Evolutionary conservation across 805 yeast genomes (phyloP).

Genomic region (Wickerhamiella azymoides): DNA sequence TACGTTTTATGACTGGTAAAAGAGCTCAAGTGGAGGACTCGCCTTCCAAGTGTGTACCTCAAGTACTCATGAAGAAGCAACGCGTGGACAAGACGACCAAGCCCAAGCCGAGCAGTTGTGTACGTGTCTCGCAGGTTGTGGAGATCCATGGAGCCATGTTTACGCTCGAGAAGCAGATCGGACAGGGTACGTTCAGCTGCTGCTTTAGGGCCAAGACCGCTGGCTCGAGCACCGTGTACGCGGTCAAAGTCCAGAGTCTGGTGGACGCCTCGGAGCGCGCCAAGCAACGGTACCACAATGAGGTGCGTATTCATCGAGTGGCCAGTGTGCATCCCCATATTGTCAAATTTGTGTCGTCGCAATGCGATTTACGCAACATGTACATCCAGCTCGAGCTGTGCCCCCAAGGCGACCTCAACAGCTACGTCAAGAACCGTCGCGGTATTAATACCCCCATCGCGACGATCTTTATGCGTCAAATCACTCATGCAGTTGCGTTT

Average conservation of each 20-base stretch:
- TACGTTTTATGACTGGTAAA: no score
- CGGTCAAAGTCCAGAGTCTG: conserved; percentile 1
- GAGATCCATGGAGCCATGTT: background rate
- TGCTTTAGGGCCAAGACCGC: background rate
- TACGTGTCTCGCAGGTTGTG: background rate
- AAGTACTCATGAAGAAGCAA: background rate
- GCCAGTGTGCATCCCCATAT: background rate
- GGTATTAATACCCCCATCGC: background rate
- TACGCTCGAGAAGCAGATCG: background rate
- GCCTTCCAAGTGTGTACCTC: background rate
- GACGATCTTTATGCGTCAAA: conserved; percentile 50
- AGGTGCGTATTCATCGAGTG: background rate
- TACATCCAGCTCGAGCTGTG: conserved; percentile 7
- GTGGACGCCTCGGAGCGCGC: background rate
- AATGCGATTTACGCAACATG: background rate
- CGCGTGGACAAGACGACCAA: background rate
- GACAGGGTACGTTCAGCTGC: conserved; percentile 1
- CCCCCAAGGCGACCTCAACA: background rate
- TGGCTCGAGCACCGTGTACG: background rate
- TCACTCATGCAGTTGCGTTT: conserved; percentile 77
- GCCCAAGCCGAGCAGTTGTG: conserved; percentile 1
- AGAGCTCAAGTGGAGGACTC: no score
- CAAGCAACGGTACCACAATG: background rate
- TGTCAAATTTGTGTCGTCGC: background rate
- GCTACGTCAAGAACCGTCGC: background rate